Evolutionary conservation across 1,284 basidiomycete genomes (phyloP).

Genomic region (Rhodotorula sp.): DNA sequence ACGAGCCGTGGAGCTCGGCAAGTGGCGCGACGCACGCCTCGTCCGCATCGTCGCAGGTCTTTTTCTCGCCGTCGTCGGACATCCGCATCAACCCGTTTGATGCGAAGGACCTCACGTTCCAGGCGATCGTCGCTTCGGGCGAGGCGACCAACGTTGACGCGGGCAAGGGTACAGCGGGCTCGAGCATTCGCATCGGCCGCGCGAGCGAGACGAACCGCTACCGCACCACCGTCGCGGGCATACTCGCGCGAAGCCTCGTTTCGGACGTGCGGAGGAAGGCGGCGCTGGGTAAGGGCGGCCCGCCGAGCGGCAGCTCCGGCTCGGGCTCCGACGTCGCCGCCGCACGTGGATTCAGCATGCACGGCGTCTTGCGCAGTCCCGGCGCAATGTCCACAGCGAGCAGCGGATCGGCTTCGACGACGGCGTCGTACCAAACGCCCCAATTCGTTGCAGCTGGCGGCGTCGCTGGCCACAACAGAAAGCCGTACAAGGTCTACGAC

Average conservation of each 20-base stretch:
- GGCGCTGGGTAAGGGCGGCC: constrained; percentile 12
- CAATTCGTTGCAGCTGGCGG: constrained; percentile 28
- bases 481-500: constrained; percentile 43
- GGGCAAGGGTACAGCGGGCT: constrained; percentile 25
- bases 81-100: constrained; percentile 29
- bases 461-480: constrained; percentile 15
- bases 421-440: neutral
- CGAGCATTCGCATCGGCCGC: constrained; percentile 20
- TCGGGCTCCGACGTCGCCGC: neutral
- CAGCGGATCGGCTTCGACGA: neutral
- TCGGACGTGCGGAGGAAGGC: constrained; percentile 25
- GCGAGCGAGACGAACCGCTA: constrained; percentile 23
- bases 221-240: constrained; percentile 23
- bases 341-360: neutral
- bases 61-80: constrained; percentile 24
- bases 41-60: constrained; percentile 14
- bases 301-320: neutral
- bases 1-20: constrained; percentile 1
- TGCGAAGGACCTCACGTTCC: constrained; percentile 23
- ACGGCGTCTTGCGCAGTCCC: neutral
- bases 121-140: constrained; percentile 24
- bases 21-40: neutral
- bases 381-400: neutral
- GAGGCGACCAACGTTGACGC: constrained; percentile 20
- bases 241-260: constrained; percentile 30